Evolutionary conservation across 2,329 filamentous ascomycete species (phyloP).

Genomic region (Ophiostoma ips): DNA sequence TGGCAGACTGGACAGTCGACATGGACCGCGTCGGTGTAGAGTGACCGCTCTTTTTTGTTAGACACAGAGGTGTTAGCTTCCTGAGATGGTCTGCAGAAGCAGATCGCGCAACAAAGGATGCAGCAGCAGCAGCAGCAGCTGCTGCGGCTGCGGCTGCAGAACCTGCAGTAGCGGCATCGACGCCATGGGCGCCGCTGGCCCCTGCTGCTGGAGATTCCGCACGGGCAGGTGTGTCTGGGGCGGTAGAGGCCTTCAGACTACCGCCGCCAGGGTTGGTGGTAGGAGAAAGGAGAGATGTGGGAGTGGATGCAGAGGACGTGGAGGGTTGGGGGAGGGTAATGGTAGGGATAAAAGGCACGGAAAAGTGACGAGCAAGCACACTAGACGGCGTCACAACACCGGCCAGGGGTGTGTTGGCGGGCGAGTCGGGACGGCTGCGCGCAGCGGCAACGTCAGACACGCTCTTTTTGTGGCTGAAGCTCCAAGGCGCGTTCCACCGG

Average conservation of each 20-base stretch:
- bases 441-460: conserved; percentile 29
- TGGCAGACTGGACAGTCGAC: conserved; percentile 45
- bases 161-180: conserved; percentile 19
- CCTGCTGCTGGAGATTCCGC: conserved; percentile 16
- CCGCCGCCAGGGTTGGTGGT: not conserved
- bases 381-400: conserved; percentile 48
- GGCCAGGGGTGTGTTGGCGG: conserved; percentile 44
- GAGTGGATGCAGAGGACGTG: conserved; percentile 5
- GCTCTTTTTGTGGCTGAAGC: conserved; percentile 29
- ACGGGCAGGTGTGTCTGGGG: conserved; percentile 13
- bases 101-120: conserved; percentile 33
- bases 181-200: not conserved
- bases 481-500: conserved; percentile 11
- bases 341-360: conserved; percentile 39
- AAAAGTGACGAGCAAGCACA: conserved; percentile 55
- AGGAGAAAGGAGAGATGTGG: conserved; percentile 5
- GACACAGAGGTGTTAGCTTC: conserved; percentile 77
- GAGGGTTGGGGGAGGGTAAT: conserved; percentile 3
- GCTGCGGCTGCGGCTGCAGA: too few species aligned
- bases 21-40: conserved; percentile 81
- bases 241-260: conserved; percentile 3
- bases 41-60: conserved; percentile 71
- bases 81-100: conserved; percentile 55
- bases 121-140: conserved; percentile 9
- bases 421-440: conserved; percentile 29